These are phyloP conservation scores for Fraxinus velutina DNA, from an alignment of 305 asterid genomes.

Conservation along the genomic window DNA sequence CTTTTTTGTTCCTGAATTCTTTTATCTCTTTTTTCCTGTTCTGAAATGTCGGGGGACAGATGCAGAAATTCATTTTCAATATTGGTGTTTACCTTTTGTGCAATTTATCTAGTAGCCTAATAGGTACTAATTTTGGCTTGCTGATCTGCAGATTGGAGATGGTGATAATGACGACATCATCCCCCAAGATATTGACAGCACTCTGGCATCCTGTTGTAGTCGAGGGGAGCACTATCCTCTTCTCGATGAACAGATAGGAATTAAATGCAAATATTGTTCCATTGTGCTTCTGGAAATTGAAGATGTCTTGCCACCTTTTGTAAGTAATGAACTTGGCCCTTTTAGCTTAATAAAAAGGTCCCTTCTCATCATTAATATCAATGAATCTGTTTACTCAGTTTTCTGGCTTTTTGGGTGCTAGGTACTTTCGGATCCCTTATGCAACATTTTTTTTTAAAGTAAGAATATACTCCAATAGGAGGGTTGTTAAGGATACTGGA, in stretches of 20 bases:
- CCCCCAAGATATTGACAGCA: slow-evolving; percentile 13
- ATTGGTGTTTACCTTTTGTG: not conserved
- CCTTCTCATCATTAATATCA: not conserved
- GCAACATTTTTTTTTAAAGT: not conserved
- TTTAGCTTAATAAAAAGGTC: not conserved
- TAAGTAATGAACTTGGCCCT: slow-evolving; percentile 30
- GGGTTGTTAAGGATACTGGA: not conserved
- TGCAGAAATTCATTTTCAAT: not conserved
- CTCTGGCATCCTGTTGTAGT: slow-evolving; percentile 34
- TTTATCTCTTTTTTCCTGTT: not conserved
- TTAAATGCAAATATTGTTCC: slow-evolving; percentile 45
- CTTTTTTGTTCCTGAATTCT: not conserved
- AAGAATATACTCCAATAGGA: not conserved
- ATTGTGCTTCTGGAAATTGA: slow-evolving; percentile 48
- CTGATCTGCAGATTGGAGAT: slow-evolving; percentile 34
- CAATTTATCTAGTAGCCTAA: not conserved
- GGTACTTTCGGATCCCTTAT: not conserved
- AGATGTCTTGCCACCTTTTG: slow-evolving; percentile 57
- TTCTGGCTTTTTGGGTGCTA: not conserved
- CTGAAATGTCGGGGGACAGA: not conserved
- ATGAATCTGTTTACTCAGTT: not conserved
- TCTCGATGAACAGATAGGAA: slow-evolving; percentile 65
- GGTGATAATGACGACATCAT: slow-evolving; percentile 26
- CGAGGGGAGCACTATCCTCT: slow-evolving; percentile 45
- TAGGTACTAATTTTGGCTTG: not conserved